Percentiles rank a stretch among this genome's conserved stretches.
phyloP scores from a whole-genome alignment of 192 early-diverging fungal genomes.

The Coemansia sp. region DNA sequence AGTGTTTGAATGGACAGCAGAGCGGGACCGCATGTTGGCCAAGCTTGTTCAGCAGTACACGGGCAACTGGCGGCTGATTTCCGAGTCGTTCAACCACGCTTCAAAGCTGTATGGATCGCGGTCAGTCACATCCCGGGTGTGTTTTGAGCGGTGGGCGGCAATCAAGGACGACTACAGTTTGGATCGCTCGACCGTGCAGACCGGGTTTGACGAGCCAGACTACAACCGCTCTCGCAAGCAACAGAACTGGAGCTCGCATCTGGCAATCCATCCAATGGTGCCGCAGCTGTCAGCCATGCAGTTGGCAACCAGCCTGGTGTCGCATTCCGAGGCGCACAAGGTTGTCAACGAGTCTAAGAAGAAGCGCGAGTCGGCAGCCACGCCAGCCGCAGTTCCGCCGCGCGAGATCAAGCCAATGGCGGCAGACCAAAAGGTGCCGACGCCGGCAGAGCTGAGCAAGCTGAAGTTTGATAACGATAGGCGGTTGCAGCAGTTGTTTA shows the following conservation, averaged over 20 bases:
- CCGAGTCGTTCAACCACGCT: slow-evolving; percentile 47
- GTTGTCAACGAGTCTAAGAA: slow-evolving; percentile 35
- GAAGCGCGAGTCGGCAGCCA: slow-evolving; percentile 33
- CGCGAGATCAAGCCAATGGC: slow-evolving; percentile 42
- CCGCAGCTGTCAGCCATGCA: slow-evolving; percentile 36
- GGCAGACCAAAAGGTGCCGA: slow-evolving; percentile 42
- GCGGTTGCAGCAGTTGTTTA: slow-evolving; percentile 35
- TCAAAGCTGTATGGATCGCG: slow-evolving; percentile 34
- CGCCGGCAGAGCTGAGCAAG: slow-evolving; percentile 44
- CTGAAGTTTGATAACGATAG: slow-evolving; percentile 46
- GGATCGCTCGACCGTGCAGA: slow-evolving; percentile 34
- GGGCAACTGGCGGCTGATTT: slow-evolving; percentile 48
- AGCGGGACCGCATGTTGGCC: slow-evolving; percentile 42
- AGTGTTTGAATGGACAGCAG: slow-evolving; percentile 45
- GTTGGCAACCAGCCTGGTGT: slow-evolving; percentile 31
- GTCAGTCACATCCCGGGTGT: slow-evolving; percentile 27
- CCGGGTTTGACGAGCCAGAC: slow-evolving; percentile 49
- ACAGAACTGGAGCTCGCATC: slow-evolving; percentile 28
- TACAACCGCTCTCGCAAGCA: slow-evolving; percentile 28
- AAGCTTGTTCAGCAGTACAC: slow-evolving; percentile 47
- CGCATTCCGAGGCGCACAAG: slow-evolving; percentile 34
- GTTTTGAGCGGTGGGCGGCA: slow-evolving; percentile 44
- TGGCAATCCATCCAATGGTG: slow-evolving; percentile 21
- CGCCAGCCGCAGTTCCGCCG: slow-evolving; percentile 30
- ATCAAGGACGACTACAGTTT: slow-evolving; percentile 48